Conservation (phyloP, 2,329 filamentous ascomycete genomes). For the Pseudocercospora fijiensis region DNA sequence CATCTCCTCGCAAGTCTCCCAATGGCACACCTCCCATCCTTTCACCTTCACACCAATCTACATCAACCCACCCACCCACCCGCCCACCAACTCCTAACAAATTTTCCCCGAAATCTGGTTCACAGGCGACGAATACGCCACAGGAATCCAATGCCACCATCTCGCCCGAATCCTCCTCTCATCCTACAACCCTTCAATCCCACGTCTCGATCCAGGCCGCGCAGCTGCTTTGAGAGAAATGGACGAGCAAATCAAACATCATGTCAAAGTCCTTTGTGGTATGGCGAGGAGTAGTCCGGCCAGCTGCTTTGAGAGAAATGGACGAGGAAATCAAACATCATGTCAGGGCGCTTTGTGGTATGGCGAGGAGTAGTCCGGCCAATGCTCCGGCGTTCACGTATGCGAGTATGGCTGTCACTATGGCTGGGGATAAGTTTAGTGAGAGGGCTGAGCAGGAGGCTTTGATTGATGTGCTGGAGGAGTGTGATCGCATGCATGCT, state of each 20-base stretch:
- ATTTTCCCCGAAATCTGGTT: conserved; percentile 61
- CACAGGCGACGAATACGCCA: conserved; percentile 57
- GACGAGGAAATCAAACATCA: conserved; percentile 49
- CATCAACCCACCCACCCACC: conserved; percentile 51
- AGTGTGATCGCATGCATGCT: conserved; percentile 53
- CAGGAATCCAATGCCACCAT: conserved; percentile 61
- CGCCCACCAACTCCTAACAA: conserved; percentile 41
- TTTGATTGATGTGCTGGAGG: conserved; percentile 49
- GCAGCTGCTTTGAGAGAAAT: conserved; percentile 43
- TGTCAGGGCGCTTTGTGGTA: conserved; percentile 58
- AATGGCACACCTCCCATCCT: conserved; percentile 52
- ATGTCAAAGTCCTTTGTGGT: conserved; percentile 58
- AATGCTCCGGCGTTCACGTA: conserved; percentile 55
- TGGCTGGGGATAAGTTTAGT: conserved; percentile 52
- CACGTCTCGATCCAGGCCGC: conserved; percentile 48
- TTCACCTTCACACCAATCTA: conserved; percentile 58
- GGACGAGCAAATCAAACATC: conserved; percentile 47
- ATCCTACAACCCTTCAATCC: conserved; percentile 57
- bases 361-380: conserved; percentile 57
- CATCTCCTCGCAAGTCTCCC: conserved; percentile 48
- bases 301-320: conserved; percentile 42
- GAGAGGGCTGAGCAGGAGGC: conserved; percentile 50
- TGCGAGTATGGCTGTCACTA: conserved; percentile 37
- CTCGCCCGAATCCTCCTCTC: conserved; percentile 58
- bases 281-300: conserved; percentile 51